phyloP scores from a whole-genome alignment of 495 filamentous ascomycete species.

The Wilcoxina mikolae region DNA sequence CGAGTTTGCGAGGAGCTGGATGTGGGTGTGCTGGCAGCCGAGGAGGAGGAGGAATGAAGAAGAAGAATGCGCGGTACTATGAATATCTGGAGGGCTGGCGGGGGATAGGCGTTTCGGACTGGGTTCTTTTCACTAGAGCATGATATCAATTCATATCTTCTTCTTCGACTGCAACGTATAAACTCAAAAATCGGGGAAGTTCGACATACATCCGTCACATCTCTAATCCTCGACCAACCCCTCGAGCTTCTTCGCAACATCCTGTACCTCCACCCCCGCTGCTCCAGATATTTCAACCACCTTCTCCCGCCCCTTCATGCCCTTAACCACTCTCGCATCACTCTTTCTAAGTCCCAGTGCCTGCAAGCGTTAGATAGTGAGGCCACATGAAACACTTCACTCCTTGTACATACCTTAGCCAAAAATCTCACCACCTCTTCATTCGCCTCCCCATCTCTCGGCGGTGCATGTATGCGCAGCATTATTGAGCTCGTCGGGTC shows the following conservation, averaged over 20 bases:
- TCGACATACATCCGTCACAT: neutral
- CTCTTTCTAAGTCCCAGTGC: constrained; percentile 10
- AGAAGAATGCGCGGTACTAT: neutral
- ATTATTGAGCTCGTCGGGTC: constrained; percentile 5
- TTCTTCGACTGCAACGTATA: too few species aligned
- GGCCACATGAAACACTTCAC: neutral
- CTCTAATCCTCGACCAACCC: neutral
- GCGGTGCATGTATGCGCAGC: constrained; percentile 4
- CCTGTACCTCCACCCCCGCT: neutral
- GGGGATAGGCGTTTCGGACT: neutral
- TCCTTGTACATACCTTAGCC: constrained; percentile 11
- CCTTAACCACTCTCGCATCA: constrained; percentile 7
- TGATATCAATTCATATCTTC: neutral
- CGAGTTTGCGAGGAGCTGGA: constrained; percentile 82
- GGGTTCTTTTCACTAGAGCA: neutral
- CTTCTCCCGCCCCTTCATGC: constrained; percentile 10
- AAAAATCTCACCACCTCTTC: constrained; percentile 10
- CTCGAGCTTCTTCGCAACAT: neutral
- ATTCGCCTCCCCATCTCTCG: constrained; percentile 15
- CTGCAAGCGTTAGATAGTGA: neutral
- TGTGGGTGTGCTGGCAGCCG: constrained; percentile 47
- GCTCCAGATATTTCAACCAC: constrained; percentile 10
- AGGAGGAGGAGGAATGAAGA: neutral
- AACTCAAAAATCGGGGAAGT: too few species aligned
- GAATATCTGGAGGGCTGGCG: neutral